Conservation (phyloP, 768 basidiomycete species). For the Trametopsis cervina region DNA sequence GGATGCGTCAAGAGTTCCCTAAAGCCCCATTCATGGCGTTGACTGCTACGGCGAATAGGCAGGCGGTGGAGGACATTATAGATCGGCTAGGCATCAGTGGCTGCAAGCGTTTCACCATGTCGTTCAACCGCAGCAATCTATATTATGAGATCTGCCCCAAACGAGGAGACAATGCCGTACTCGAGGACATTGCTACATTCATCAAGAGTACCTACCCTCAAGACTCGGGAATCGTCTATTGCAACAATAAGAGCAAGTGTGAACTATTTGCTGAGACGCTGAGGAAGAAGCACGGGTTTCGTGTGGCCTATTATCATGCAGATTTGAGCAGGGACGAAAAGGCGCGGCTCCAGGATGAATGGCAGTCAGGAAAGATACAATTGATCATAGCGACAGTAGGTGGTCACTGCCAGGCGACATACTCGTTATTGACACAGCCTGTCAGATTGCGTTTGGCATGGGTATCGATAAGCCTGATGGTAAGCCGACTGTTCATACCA, state of each 20-base stretch:
- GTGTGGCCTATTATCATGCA: constrained; percentile 83
- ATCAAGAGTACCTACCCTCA: constrained; percentile 51
- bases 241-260: constrained; percentile 60
- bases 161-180: constrained; percentile 20
- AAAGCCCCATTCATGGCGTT: constrained; percentile 90
- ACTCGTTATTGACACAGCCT: constrained; percentile 4
- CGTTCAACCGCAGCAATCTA: constrained; percentile 93
- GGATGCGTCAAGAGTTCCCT: constrained; percentile 69
- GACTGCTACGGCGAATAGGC: constrained; percentile 86
- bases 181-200: constrained; percentile 59
- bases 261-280: constrained; percentile 75
- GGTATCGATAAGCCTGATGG: constrained; percentile 86
- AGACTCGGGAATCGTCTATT: constrained; percentile 84
- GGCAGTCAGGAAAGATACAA: constrained; percentile 64
- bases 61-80: constrained; percentile 75
- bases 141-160: constrained; percentile 61
- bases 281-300: constrained; percentile 46
- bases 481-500: constrained; percentile 21
- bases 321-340: constrained; percentile 60
- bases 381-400: constrained; percentile 92
- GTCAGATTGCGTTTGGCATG: constrained; percentile 93
- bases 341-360: constrained; percentile 53
- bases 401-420: constrained; percentile 1
- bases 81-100: constrained; percentile 53
- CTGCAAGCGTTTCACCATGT: constrained; percentile 62